phyloP scores from a whole-genome alignment of 202 grass and related monocot species.

The Panicum hallii region DNA sequence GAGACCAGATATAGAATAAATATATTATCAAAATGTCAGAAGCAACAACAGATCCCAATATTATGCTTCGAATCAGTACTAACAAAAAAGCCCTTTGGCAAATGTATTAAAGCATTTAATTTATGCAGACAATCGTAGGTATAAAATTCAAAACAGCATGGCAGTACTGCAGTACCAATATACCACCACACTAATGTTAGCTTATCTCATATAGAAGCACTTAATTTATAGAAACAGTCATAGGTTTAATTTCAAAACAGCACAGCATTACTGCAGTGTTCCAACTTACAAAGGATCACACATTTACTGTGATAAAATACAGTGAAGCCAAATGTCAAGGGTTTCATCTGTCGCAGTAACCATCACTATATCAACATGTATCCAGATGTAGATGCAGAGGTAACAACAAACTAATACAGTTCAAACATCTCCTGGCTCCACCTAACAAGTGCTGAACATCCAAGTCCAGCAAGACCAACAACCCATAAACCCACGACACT shows the following conservation, averaged over 20 bases:
- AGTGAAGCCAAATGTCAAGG: not conserved
- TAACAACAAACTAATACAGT: not conserved
- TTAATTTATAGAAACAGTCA: not conserved
- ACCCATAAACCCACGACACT: not conserved
- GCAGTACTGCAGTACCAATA: not conserved
- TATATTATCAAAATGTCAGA: conserved; percentile 20
- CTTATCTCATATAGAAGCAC: not conserved
- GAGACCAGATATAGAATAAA: conserved; percentile 20
- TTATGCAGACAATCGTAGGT: not conserved
- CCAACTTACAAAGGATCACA: not conserved
- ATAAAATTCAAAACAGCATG: not conserved
- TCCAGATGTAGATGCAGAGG: not conserved
- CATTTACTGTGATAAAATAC: not conserved
- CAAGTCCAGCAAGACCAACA: not conserved
- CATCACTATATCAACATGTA: not conserved
- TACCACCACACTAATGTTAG: not conserved
- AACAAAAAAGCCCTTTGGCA: not conserved
- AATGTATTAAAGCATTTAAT: not conserved
- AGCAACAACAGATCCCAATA: not conserved
- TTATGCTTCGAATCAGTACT: not conserved
- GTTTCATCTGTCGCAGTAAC: not conserved
- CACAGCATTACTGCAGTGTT: not conserved
- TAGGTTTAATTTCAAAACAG: too few species aligned
- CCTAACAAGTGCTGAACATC: not conserved
- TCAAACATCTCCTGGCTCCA: not conserved